phyloP scores from a whole-genome alignment of 2,329 filamentous ascomycete species.

The Venturia pyrina region DNA sequence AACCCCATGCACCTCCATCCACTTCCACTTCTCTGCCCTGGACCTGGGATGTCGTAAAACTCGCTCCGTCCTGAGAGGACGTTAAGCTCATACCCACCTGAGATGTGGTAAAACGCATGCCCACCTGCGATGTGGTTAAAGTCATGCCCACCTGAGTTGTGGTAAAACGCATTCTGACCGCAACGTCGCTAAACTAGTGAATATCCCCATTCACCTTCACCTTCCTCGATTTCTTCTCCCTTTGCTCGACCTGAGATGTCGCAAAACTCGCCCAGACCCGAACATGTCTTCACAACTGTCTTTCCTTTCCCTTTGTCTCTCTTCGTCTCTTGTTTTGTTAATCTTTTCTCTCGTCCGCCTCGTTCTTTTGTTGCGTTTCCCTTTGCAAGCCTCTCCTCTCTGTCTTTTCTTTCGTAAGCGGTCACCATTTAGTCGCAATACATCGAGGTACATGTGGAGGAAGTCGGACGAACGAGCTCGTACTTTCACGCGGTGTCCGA shows the following conservation, averaged over 20 bases:
- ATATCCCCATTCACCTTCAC: background rate
- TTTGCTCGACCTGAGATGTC: background rate
- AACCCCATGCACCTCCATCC: too few species aligned
- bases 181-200: background rate
- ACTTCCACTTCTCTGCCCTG: too few species aligned
- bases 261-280: background rate
- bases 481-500: background rate
- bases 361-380: too few species aligned
- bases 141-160: background rate
- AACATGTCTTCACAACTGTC: background rate
- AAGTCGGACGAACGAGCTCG: constrained; percentile 3
- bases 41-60: too few species aligned
- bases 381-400: background rate
- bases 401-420: background rate
- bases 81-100: background rate
- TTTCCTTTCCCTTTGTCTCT: background rate
- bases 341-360: too few species aligned
- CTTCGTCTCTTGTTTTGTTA: too few species aligned
- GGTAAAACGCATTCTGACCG: background rate
- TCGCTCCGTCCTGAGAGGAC: background rate
- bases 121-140: background rate
- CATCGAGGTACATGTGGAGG: background rate
- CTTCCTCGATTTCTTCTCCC: background rate
- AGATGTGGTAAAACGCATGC: background rate
- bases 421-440: background rate